Evolutionary conservation across 225 moss, liverwort and hornwort species (phyloP), one percentile per base, ranked within the genome.

Genomic region (Climacium dendroides): DNA sequence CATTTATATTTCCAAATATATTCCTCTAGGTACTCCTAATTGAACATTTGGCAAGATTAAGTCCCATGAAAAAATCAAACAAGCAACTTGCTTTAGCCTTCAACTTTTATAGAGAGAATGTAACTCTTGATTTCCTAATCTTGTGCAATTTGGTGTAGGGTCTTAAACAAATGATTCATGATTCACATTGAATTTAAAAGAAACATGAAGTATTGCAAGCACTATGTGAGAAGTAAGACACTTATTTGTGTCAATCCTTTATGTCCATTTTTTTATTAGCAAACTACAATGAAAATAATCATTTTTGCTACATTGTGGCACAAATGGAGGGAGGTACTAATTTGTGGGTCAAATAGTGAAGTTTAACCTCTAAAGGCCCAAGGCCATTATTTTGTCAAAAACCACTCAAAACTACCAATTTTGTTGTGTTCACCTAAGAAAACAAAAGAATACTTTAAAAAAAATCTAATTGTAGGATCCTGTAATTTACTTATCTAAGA

Each of bases 211-310:
- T 55, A 26, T 11, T 11, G n/a, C 5, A 15, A n/a, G 23, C 35
- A 35, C 9, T 35, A 9, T 10, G 4, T n/a, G 3, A n/a, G 1
- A 76, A 50, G 1, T 5, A 24, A 53, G 13, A 73, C 4, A 48
- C 2, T 23, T 9, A 52, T 48, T 74, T 74, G 19, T 74, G 3
- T 5, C 50, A 50, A 48, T 50, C 1, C 4, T 19, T 20, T 5
- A 12, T 6, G 0, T 1, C 4, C 12, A 19, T 32, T 32, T 74
- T 74, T 7, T 30, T 1, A 41, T 19, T 7, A 11, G 0, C 12
- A 48, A 74, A 74, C 0, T 7, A 19, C 2, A 32, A 74, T 74
- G 32, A 48, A 48, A 74, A 48, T 22, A 1, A 8, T 20, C 4
- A 20, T 8, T 52, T 14, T 9, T 11, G 19, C 2, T 6, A 30